Base-by-base conservation (phyloP, 495 filamentous ascomycete species). In the Tuber brumale region DNA sequence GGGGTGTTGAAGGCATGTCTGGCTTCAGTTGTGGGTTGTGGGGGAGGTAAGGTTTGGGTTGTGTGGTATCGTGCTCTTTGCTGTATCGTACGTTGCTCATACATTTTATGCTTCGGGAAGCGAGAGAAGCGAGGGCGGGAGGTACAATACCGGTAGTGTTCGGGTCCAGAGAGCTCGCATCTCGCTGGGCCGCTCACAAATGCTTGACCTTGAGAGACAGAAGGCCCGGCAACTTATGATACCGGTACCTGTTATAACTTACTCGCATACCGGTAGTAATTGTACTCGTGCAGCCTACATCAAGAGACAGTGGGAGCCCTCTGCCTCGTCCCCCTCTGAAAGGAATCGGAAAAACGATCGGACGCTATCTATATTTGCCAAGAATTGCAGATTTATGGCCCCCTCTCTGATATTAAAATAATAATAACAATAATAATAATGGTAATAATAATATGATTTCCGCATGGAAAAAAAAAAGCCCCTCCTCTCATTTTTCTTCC, bases 81-180 rank as follows among this genome's bases (percentile, higher is more conserved):
- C 31, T 66, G 44, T 45, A 44, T 1, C 10, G 57, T 66, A 31
- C 57, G 27, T 27, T 35, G 57, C 27, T 35, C 14, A 8, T 66
- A 27, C 57, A 66, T 31, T 35, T 66, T 18, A 66, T 66, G 57
- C 57, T 27, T 66, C 57, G 57, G 57, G 57, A 66, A 66, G 57
- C 57, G 27, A 42, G 41, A 42, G 41, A 66, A 18, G 57, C 57
- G 57, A 61, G 57, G 31, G 57, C 57, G 57, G 57, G 12, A 39
- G 37, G 37, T 39, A 39, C 37, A 39, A 4, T 39, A 66, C n/a
- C n/a, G 57, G 14, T 3, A 66, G 27, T 35, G 57, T 66, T 66
- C 57, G 19, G 57, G 57, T 66, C 57, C 27, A 66, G 57, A 18
- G 57, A 16, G 57, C 31, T 66, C 27, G 19, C 57, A 66, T 35